A percentile compares a stretch with the other conserved stretches of the same genome.
Conservation (phyloP, 495 filamentous ascomycete genomes). For the Hypomontagnella submonticulosa region DNA sequence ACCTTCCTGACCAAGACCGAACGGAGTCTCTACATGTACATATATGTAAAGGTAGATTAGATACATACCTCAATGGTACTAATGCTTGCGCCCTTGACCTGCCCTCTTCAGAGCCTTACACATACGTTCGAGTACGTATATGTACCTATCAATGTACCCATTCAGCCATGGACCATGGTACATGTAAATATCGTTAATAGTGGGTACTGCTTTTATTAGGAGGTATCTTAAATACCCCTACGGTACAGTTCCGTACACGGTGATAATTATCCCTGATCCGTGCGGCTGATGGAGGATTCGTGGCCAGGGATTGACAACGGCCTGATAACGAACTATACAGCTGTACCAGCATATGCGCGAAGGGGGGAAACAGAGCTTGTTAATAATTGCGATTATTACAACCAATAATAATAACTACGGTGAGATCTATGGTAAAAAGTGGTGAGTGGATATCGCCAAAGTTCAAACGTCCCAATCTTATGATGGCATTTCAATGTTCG, state of each 20-base stretch:
- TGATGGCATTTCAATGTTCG: constrained; percentile 31
- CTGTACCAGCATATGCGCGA: neutral
- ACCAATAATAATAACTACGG: constrained; percentile 35
- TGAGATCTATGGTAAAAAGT: constrained; percentile 37
- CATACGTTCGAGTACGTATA: constrained; percentile 4
- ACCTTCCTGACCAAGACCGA: constrained; percentile 36
- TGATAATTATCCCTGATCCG: constrained; percentile 16
- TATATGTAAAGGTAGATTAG: neutral
- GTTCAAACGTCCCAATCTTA: constrained; percentile 28
- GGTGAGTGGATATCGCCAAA: constrained; percentile 24
- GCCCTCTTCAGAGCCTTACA: constrained; percentile 28
- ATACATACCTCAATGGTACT: constrained; percentile 1
- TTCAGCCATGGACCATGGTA: neutral
- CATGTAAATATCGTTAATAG: neutral
- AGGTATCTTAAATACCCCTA: constrained; percentile 13
- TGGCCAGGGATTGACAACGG: neutral
- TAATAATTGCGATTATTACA: constrained; percentile 33
- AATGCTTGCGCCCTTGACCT: constrained; percentile 12
- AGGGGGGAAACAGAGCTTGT: constrained; percentile 3
- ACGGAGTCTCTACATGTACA: neutral
- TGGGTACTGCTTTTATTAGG: constrained; percentile 13
- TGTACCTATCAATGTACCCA: constrained; percentile 4
- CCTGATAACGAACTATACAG: neutral
- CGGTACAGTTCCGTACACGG: neutral
- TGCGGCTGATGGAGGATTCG: constrained; percentile 37